Percentiles rank a stretch among this genome's conserved stretches.
phyloP scores from a whole-genome alignment of 805 yeast species.

The Ogataea degrootiae region DNA sequence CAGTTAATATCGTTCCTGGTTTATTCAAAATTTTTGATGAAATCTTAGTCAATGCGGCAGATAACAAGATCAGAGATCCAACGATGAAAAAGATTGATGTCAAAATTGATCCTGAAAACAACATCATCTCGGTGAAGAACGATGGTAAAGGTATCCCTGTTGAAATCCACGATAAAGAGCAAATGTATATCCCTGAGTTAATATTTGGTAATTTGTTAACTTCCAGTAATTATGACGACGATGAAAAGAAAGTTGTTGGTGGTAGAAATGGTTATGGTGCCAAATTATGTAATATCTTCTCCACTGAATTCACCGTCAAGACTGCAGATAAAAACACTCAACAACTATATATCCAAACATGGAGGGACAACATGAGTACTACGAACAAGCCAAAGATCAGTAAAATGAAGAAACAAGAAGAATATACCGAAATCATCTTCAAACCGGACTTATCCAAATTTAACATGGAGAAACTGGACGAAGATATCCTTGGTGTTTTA shows the following conservation, averaged over 20 bases:
- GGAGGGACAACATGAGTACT: conserved; percentile 82
- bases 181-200: conserved; percentile 91
- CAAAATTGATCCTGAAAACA: conserved; percentile 69
- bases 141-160: conserved; percentile 96
- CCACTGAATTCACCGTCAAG: conserved; percentile 79
- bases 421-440: conserved; percentile 83
- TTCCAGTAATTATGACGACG: conserved; percentile 93
- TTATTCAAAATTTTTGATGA: conserved; percentile 95
- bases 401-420: conserved; percentile 52
- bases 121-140: conserved; percentile 74
- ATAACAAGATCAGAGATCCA: conserved; percentile 94
- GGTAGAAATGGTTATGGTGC: conserved; percentile 99
- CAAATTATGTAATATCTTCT: conserved; percentile 91
- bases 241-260: conserved; percentile 93
- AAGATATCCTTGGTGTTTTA: conserved; percentile 76
- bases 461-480: conserved; percentile 79
- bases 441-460: conserved; percentile 83
- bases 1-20: conserved; percentile 88
- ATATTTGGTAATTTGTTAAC: conserved; percentile 94
- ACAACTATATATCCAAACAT: conserved; percentile 68
- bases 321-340: conserved; percentile 74
- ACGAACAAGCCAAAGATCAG: conserved; percentile 74
- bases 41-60: conserved; percentile 96
- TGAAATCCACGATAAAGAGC: conserved; percentile 87
- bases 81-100: conserved; percentile 83